A percentile compares a stretch with the other conserved stretches of the same genome.
Conservation (phyloP, 1,139 yeast species). For the Taphrina flavorubra region DNA sequence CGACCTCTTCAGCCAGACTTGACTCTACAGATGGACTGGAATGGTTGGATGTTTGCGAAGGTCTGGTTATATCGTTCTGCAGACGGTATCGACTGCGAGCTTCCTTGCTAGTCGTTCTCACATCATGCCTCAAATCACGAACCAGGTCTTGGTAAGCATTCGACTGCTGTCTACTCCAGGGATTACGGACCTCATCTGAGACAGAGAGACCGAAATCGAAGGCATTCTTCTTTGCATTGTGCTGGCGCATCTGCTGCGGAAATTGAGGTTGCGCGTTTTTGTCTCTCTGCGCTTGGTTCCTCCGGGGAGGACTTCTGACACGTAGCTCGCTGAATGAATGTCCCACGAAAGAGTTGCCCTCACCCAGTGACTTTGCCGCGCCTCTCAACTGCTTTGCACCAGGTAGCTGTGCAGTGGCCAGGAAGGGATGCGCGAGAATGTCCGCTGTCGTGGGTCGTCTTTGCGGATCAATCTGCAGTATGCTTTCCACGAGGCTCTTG, state of each 20-base stretch:
- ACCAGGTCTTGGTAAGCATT: constrained; percentile 7
- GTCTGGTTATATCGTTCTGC: neutral
- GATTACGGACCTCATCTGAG: neutral
- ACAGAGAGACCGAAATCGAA: constrained; percentile 9
- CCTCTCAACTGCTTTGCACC: neutral
- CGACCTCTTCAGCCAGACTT: neutral
- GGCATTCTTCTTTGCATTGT: neutral
- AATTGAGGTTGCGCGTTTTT: neutral
- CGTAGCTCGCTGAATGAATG: neutral
- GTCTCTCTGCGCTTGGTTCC: neutral
- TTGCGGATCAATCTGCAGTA: constrained; percentile 41
- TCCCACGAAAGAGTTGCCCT: neutral
- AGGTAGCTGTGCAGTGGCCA: constrained; percentile 20
- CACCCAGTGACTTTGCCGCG: neutral
- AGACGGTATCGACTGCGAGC: neutral
- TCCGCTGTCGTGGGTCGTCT: constrained; percentile 38
- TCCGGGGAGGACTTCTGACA: neutral
- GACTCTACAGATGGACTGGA: neutral
- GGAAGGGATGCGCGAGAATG: constrained; percentile 41
- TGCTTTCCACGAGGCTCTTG: constrained; percentile 34
- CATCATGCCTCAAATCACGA: constrained; percentile 7
- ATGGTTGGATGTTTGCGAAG: neutral
- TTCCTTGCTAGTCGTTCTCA: neutral
- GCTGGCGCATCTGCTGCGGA: neutral
- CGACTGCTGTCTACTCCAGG: constrained; percentile 21